A percentile compares a stretch with the other conserved stretches of the same genome.
Conservation (phyloP, 495 filamentous ascomycete species). For the Tuber microsphaerosporum region DNA sequence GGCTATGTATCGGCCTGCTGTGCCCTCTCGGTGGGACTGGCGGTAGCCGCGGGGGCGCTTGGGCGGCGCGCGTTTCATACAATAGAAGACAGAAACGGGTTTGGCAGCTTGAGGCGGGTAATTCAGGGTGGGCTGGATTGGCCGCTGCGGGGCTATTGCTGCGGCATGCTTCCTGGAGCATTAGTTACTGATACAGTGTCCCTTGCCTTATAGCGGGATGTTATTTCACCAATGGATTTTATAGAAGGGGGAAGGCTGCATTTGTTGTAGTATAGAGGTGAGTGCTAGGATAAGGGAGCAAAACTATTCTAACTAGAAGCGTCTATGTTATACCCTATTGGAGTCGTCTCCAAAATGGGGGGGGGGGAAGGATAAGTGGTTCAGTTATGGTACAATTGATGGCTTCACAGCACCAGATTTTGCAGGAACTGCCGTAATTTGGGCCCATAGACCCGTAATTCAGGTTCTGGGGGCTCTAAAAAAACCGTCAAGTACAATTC, state of each 20-base stretch:
- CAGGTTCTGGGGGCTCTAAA: too few relatives aligned
- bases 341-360: background rate
- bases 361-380: too few relatives aligned
- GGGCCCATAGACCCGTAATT: too few relatives aligned
- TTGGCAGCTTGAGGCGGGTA: background rate
- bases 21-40: background rate
- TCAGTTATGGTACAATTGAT: too few relatives aligned
- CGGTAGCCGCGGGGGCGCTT: background rate
- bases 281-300: background rate
- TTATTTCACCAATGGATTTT: background rate
- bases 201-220: background rate
- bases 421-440: too few relatives aligned
- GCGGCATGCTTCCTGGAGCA: background rate
- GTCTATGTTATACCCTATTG: too few relatives aligned
- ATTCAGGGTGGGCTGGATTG: background rate
- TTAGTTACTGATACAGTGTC: background rate
- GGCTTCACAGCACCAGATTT: too few relatives aligned
- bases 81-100: background rate
- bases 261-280: background rate
- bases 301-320: background rate
- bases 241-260: background rate
- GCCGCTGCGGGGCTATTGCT: background rate
- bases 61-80: background rate
- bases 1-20: background rate
- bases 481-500: too few relatives aligned